Base-by-base conservation (phyloP, 2,329 filamentous ascomycete species). In the Podosphaera xanthii region DNA sequence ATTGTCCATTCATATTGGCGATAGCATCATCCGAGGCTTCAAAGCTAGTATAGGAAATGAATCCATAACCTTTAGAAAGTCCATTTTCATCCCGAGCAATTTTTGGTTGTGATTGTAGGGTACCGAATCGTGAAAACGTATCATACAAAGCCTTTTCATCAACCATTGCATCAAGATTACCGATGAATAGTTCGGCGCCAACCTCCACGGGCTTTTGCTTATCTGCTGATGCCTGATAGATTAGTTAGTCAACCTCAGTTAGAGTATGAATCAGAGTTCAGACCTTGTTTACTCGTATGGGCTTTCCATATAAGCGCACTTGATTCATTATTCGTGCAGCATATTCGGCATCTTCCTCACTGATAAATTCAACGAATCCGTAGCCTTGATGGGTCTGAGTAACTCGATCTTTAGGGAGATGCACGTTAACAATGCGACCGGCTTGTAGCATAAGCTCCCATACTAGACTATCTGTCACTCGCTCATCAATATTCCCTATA, bases 371-470 rank as follows among this genome's bases (percentile, higher is more conserved):
- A 72, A 98, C 92, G 73, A 98, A 98, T 67, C 92, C 92, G 76
- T 96, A 98, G 66, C 92, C 92, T 73, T 97, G 92, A 72, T 98
- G 92, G 60, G 84, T 85, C 69, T 96, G 89, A 54, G 92, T 96
- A 66, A 98, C 92, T 71, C 92, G 87, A 72, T 98, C 92, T 76
- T 96, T 95, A 59, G 92, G 92, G 69, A 98, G 83, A 74, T 98
- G 92, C 63, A 98, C 91, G 73, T 97, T 97, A 69, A 94, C 87
- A 67, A 98, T 94, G 66, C 91, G 90, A 59, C 92, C 92, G 70
- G 90, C 89, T 75, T 98, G 92, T 59, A 96, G 83, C 89, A 97
- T 97, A 67, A 98, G 79, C 76, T 98, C 92, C 84, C 92, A 96
- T 65, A 98, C 82, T 65, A 95, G 79, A 66, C 85, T 83, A 69